Evolutionary conservation across 2,329 filamentous ascomycete species (phyloP).

Genomic region (Xylariaceae sp.): DNA sequence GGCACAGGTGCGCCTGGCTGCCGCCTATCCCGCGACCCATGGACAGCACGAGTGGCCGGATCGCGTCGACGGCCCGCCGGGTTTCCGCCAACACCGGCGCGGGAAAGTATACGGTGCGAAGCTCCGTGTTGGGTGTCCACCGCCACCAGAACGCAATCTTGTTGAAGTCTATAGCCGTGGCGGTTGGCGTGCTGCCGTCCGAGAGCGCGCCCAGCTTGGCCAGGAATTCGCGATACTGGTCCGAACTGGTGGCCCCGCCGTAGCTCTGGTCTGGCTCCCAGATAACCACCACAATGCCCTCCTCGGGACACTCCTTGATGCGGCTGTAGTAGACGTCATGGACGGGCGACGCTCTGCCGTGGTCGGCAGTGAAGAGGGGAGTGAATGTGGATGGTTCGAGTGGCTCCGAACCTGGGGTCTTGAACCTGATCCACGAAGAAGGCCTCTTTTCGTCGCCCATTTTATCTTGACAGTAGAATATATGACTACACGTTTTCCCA

Average conservation of each 20-base stretch:
- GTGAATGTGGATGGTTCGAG: conserved; percentile 3
- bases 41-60: conserved; percentile 5
- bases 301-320: conserved; percentile 2
- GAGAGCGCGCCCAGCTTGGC: conserved; percentile 1
- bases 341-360: neutral
- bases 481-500: neutral
- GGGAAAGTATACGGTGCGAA: conserved; percentile 9
- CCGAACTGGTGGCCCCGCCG: conserved; percentile 3
- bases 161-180: conserved; percentile 6
- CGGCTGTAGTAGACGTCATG: conserved; percentile 4
- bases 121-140: conserved; percentile 5
- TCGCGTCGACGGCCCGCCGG: conserved; percentile 3
- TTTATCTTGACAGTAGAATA: neutral
- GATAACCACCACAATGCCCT: conserved; percentile 5
- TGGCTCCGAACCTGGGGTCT: neutral
- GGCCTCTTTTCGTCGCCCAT: conserved; percentile 1
- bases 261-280: conserved; percentile 4
- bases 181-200: conserved; percentile 2
- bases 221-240: conserved; percentile 1
- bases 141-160: conserved; percentile 8
- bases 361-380: neutral
- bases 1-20: conserved; percentile 4
- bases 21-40: conserved; percentile 6
- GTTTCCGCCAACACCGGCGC: neutral
- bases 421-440: conserved; percentile 7